Base-by-base conservation (phyloP, 2,329 filamentous ascomycete species). In the Tothia fuscella region DNA sequence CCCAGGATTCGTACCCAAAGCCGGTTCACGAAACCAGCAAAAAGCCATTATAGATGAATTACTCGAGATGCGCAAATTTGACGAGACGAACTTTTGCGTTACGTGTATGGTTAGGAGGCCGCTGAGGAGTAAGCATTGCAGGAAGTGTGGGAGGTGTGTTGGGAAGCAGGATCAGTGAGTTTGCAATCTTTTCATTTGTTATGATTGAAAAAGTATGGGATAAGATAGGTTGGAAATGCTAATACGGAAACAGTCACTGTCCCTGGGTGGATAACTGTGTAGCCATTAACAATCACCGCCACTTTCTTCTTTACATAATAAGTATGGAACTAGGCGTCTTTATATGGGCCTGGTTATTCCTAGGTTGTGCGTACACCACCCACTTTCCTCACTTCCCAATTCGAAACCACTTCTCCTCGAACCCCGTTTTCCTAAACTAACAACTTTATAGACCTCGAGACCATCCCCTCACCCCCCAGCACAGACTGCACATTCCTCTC, bases 231-330 rank as follows among this genome's bases (percentile, higher is more conserved):
- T n/a, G n/a, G n/a, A 29, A n/a, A 40, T 24, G 39, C 30, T 28
- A 28, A 31, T 24, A 56, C 37, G 3, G 10, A 33, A n/a, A 24
- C 49, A 93, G 86, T 56, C 91, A 98, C 57, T 98, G 91, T 55
- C 91, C 91, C 0, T 98, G 91, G 91, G 84, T 96, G 19, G 83
- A 93, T 63, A 96, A 95, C 61, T 98, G 91, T 54, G 76, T 98
- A 31, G 91, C 85, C 32, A 76, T 91, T 48, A 96, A 96, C 65
- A 98, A 96, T 59, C 83, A 96, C 55, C 80, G 91, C 12, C 88
- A 95, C 52, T 98, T 98, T 61, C 82, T 95, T 54, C 66, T 95
- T 38, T 98, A 96, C 58, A 73, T 98, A 14, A 65, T 93, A 31
- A 78, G 65, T 53, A 65, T 98, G 47, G 82, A 86, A 42, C 48